A percentile compares a stretch with the other conserved stretches of the same genome.
Evolutionary conservation across 371 early-diverging fungal genomes (phyloP).

Genomic region (Fennellomyces sp.): DNA sequence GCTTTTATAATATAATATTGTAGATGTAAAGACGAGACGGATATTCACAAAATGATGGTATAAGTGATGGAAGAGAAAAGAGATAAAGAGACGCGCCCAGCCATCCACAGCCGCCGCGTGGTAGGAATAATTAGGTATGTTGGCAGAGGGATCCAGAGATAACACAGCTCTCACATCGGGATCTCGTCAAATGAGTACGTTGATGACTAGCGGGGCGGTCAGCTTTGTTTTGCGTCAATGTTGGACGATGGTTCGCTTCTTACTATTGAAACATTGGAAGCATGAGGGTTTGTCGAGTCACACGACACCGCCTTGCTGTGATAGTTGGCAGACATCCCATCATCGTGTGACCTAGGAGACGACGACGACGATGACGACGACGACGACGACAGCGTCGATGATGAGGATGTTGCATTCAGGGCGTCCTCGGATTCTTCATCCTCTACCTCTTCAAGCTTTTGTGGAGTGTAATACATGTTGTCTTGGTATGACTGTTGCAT

Average conservation of each 20-base stretch:
- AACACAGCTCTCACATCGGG: background rate
- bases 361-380: conserved; percentile 12
- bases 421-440: conserved; percentile 2
- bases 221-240: background rate
- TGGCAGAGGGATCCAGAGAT: background rate
- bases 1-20: too few relatives aligned
- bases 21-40: too few relatives aligned
- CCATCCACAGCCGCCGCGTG: too few relatives aligned
- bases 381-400: conserved; percentile 17
- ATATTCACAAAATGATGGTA: too few relatives aligned
- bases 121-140: background rate
- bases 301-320: too few relatives aligned
- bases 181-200: conserved; percentile 15
- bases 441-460: background rate
- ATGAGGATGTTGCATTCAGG: conserved; percentile 13
- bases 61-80: too few relatives aligned
- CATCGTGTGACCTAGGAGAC: conserved; percentile 4
- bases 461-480: background rate
- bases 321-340: background rate
- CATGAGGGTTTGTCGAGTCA: too few relatives aligned
- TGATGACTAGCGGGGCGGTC: background rate
- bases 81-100: too few relatives aligned
- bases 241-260: background rate
- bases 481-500: conserved; percentile 46
- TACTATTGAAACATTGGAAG: background rate